Evolutionary conservation across 148 eudicot species (phyloP).

Genomic region (Rhododendron kiyosumense): DNA sequence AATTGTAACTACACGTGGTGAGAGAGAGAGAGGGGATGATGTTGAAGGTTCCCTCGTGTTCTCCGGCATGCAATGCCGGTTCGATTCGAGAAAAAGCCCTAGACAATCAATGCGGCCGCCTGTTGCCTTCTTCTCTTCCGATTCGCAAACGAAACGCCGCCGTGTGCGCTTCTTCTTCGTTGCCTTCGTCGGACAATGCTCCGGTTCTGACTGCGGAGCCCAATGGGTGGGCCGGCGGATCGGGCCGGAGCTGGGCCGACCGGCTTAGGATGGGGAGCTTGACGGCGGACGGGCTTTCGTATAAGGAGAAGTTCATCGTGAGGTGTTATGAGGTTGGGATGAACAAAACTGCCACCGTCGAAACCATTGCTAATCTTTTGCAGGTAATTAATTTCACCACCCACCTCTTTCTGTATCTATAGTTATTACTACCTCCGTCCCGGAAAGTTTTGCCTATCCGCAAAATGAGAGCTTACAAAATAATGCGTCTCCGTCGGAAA

Average conservation of each 20-base stretch:
- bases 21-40: background rate
- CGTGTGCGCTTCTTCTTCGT: background rate
- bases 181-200: background rate
- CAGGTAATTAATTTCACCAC: constrained; percentile 40
- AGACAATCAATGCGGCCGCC: background rate
- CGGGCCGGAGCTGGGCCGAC: constrained; percentile 41
- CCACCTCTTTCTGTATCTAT: background rate
- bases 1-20: background rate
- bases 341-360: constrained; percentile 90
- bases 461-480: too few relatives aligned
- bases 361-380: constrained; percentile 92
- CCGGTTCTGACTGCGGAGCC: background rate
- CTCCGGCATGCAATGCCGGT: background rate
- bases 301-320: constrained; percentile 80
- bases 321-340: constrained; percentile 92
- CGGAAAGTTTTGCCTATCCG: too few relatives aligned
- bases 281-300: constrained; percentile 70
- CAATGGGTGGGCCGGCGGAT: background rate
- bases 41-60: background rate
- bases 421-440: too few relatives aligned
- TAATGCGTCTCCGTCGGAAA: too few relatives aligned
- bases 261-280: constrained; percentile 66
- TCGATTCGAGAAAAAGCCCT: background rate
- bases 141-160: background rate
- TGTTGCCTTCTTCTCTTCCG: background rate